Base-by-base conservation (phyloP, 768 basidiomycete genomes). In the Megacollybia marginata region DNA sequence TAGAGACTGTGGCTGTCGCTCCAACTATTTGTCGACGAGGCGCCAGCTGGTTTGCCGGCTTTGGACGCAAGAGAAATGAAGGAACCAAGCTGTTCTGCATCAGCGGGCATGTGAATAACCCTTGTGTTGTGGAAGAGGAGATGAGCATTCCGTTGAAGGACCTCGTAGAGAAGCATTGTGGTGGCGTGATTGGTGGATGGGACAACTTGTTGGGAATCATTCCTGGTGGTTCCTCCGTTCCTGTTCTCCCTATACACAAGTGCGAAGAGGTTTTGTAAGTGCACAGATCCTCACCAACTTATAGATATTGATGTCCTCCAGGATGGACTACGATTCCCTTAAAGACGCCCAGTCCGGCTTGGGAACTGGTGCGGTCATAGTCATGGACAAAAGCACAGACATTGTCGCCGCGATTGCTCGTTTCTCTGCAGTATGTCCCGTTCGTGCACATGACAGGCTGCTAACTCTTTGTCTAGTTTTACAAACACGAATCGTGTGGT, bases 21-120 rank as follows among this genome's bases (percentile, higher is more conserved):
- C 95, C 95, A 1, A 98, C 95, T 1, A 98, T 99, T 55, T 91
- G 89, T 62, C 76, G 95, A 43, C 80, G 95, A 31, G 94, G 95
- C 46, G 76, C 79, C 1, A 59, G 78, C 23, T 98, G 95, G 95
- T 99, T 98, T 58, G 88, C 91, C 2, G 68, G 82, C 48, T 97
- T 99, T 60, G 95, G 95, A 15, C 71, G 95, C 40, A 85, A 89
- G 63, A 75, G 92, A 55, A 97, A 99, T 65, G 82, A 90, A 62
- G 95, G 94, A 7, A 96, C 93, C n/a, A 99, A 99, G 70, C 69
- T 98, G 13, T 97, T 82, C 71, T 97, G 95, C 68, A 87, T 99
- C 59, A 90, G 87, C 45, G 95, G 95, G 0, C 95, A 98, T 59
- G 95, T 98, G 57, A 97, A 97, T 71, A 96, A 95, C 67, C 95